These are phyloP conservation scores for Pleoardoris graminearum DNA, from an alignment of 2,329 filamentous ascomycete genomes.

Conservation along the genomic window DNA sequence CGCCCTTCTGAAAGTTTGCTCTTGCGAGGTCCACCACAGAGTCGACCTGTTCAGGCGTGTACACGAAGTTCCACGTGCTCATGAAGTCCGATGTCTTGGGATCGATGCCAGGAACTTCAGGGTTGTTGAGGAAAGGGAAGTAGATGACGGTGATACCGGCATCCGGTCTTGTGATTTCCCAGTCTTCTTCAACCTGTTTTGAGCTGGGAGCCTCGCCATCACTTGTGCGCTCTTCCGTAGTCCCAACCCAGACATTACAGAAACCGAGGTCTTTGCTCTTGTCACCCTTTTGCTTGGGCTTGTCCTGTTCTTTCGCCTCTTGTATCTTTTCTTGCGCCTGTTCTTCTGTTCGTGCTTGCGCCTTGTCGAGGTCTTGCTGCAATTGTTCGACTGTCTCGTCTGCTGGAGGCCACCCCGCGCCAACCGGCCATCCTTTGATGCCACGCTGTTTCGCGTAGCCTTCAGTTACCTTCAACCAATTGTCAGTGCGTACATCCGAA, in stretches of 20 bases:
- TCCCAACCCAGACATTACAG: slow-evolving; percentile 95
- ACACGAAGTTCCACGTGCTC: slow-evolving; percentile 98
- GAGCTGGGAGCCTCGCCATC: slow-evolving; percentile 57
- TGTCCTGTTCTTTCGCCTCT: slow-evolving; percentile 53
- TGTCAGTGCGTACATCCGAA: slow-evolving; percentile 89
- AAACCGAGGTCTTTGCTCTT: slow-evolving; percentile 67
- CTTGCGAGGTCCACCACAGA: slow-evolving; percentile 78
- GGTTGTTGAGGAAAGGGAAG: slow-evolving; percentile 84
- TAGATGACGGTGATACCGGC: slow-evolving; percentile 90
- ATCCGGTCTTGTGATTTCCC: slow-evolving; percentile 70
- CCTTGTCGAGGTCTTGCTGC: slow-evolving; percentile 66
- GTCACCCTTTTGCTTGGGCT: slow-evolving; percentile 25
- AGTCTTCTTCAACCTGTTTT: slow-evolving; percentile 64
- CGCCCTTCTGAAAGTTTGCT: slow-evolving; percentile 85
- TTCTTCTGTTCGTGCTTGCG: slow-evolving; percentile 62
- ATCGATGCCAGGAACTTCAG: slow-evolving; percentile 77
- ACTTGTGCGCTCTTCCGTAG: slow-evolving; percentile 70
- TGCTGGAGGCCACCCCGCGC: slow-evolving; percentile 84
- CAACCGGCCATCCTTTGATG: slow-evolving; percentile 92
- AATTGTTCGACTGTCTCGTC: slow-evolving; percentile 63
- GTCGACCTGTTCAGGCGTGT: slow-evolving; percentile 88
- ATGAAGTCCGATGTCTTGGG: slow-evolving; percentile 83
- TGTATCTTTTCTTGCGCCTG: slow-evolving; percentile 67
- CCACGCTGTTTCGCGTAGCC: slow-evolving; percentile 89
- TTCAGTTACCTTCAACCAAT: slow-evolving; percentile 93